Evolutionary conservation across 2,329 filamentous ascomycete genomes (phyloP).

Genomic region (Monosporascus sp.): DNA sequence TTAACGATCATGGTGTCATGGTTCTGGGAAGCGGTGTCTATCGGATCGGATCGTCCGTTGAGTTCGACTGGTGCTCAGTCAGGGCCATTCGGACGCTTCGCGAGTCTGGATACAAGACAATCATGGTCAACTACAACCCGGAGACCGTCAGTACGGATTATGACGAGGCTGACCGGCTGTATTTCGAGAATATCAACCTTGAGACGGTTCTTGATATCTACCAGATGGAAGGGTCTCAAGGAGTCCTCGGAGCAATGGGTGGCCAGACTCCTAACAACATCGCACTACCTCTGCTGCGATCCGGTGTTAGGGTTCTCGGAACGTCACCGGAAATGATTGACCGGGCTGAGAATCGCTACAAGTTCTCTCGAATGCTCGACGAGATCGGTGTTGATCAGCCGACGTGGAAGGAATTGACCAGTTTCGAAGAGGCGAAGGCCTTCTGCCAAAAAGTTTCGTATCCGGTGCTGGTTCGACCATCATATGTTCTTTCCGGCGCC

Average conservation of each 20-base stretch:
- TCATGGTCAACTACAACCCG: conserved; percentile 79
- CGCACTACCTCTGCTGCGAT: conserved; percentile 78
- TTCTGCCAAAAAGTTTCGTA: conserved; percentile 91
- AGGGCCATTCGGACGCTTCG: conserved; percentile 87
- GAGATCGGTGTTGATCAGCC: conserved; percentile 93
- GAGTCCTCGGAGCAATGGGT: conserved; percentile 92
- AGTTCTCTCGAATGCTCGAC: conserved; percentile 97
- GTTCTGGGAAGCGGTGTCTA: conserved; percentile 95
- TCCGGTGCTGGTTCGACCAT: conserved; percentile 90
- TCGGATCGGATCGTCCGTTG: conserved; percentile 93
- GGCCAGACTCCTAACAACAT: conserved; percentile 99
- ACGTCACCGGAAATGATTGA: conserved; percentile 99
- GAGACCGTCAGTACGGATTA: conserved; percentile 90
- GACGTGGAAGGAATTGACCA: conserved; percentile 95
- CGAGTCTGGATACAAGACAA: conserved; percentile 79
- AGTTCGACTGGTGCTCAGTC: conserved; percentile 99
- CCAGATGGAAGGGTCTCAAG: conserved; percentile 74
- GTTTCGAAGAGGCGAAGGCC: conserved; percentile 79
- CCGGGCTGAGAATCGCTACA: conserved; percentile 93
- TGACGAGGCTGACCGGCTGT: conserved; percentile 88
- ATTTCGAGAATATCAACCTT: conserved; percentile 92
- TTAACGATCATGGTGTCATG: conserved; percentile 91
- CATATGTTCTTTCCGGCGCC: conserved; percentile 93
- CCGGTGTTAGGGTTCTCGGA: conserved; percentile 87
- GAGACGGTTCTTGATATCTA: conserved; percentile 94